phyloP scores from a whole-genome alignment of 2,329 filamentous ascomycete genomes.

The Fusarium sp. region DNA sequence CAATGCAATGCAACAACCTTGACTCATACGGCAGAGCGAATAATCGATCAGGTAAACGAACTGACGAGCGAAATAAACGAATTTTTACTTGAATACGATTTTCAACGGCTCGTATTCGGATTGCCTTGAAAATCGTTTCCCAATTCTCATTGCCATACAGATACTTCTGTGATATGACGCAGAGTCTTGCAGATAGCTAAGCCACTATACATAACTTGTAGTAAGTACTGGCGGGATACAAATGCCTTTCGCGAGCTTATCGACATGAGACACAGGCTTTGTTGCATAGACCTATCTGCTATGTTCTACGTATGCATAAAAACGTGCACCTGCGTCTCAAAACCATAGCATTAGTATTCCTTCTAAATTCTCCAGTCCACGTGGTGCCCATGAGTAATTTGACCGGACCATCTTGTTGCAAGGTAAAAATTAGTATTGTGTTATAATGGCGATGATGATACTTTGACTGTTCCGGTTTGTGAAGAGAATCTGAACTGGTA shows the following conservation, averaged over 20 bases:
- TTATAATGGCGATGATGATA: accelerated
- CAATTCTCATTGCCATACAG: not conserved
- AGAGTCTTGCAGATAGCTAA: not conserved
- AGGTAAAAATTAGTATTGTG: accelerated
- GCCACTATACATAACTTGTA: not conserved
- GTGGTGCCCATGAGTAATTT: accelerated
- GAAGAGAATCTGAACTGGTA: accelerated
- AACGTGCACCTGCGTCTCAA: not conserved
- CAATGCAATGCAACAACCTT: not conserved
- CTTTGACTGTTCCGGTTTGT: too few relatives aligned
- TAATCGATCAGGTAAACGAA: not conserved
- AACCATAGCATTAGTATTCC: not conserved
- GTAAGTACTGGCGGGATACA: not conserved
- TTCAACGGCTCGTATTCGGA: not conserved
- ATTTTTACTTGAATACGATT: not conserved
- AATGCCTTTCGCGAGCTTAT: not conserved
- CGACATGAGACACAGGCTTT: not conserved
- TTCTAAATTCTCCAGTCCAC: not conserved
- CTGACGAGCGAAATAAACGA: not conserved
- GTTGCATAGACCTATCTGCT: not conserved
- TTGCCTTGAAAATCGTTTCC: not conserved
- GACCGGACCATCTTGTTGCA: accelerated
- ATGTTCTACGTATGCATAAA: not conserved
- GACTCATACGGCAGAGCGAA: not conserved
- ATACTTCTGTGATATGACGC: not conserved